A percentile compares a stretch with the other conserved stretches of the same genome.
These are phyloP conservation scores for Xylaria grammica DNA, from an alignment of 495 filamentous ascomycete genomes.

Conservation along the genomic window DNA sequence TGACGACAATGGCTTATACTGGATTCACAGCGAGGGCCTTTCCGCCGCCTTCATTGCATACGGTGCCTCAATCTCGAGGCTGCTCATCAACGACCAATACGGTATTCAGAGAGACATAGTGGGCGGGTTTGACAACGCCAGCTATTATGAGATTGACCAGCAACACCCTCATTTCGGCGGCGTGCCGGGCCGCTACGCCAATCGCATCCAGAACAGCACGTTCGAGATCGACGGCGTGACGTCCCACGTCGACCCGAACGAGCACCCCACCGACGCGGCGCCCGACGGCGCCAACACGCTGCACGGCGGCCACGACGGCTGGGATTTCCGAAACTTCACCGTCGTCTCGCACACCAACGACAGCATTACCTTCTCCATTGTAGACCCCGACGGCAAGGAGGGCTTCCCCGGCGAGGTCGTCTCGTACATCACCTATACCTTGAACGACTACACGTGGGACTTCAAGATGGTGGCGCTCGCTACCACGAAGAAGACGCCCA, in stretches of 20 bases:
- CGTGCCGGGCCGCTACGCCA: slow-evolving; percentile 82
- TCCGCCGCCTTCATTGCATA: slow-evolving; percentile 77
- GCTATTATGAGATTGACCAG: slow-evolving; percentile 67
- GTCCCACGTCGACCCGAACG: slow-evolving; percentile 73
- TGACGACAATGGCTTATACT: slow-evolving; percentile 65
- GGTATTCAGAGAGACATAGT: slow-evolving; percentile 71
- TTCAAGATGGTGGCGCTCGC: slow-evolving; percentile 60
- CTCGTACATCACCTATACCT: slow-evolving; percentile 75
- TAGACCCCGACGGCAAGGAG: slow-evolving; percentile 71
- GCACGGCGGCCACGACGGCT: slow-evolving; percentile 82
- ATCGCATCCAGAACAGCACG: slow-evolving; percentile 84
- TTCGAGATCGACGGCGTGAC: slow-evolving; percentile 70
- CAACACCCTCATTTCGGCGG: slow-evolving; percentile 78
- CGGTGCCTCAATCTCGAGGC: slow-evolving; percentile 75
- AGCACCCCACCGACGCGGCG: slow-evolving; percentile 58
- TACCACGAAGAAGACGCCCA: slow-evolving; percentile 65
- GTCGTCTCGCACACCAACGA: slow-evolving; percentile 68
- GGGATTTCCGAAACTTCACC: slow-evolving; percentile 82
- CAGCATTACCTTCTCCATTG: slow-evolving; percentile 79
- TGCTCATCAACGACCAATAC: slow-evolving; percentile 73
- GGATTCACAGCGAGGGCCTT: slow-evolving; percentile 73
- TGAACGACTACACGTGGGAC: slow-evolving; percentile 56
- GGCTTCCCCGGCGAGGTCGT: slow-evolving; percentile 84
- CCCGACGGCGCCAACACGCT: slow-evolving; percentile 69
- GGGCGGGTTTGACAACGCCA: slow-evolving; percentile 79